Base-by-base conservation (phyloP, 1,284 basidiomycete genomes). In the Ganoderma lingzhi region DNA sequence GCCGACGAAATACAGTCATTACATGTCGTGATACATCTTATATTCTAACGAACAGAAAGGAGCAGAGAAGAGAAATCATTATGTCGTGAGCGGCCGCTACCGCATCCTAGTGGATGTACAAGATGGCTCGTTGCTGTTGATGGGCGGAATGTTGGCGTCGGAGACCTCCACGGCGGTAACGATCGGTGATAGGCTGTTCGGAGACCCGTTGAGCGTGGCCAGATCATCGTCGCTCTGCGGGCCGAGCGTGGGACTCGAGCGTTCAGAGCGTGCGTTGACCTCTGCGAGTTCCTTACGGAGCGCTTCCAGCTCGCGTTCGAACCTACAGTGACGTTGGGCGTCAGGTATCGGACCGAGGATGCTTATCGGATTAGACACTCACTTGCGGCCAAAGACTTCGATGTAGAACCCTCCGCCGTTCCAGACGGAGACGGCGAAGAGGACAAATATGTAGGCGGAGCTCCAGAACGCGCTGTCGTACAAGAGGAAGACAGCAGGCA, bases 361-460 rank as follows among this genome's bases (percentile, higher is more conserved):
- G 30, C 56, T 41, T 41, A 41, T 41, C 70, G 48, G 63, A 42
- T 55, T 9, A 30, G 15, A 61, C 44, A 87, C 93, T 73, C 73
- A 96, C 95, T 97, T 97, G 81, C 96, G 89, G 45, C 96, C 96
- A 78, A 97, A 97, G 41, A 97, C 96, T 79, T 98, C 96, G 70
- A 98, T 96, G 80, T 97, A 97, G 84, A 90, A 95, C 10, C 89
- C 93, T 70, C 87, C 94, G 64, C 89, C 94, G 75, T 95, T 95
- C 94, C 94, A 95, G 0, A 93, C 93, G 71, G 91, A 92, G 56
- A 95, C 93, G 41, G 87, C 83, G 76, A 97, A 94, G 60, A 97
- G 92, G 69, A 88, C 73, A 53, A 96, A 83, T 30, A 98, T 82
- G 82, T 96, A 97, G 1, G 87, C 80, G 17, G 88, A 90, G 71